Evolutionary conservation across 2,329 filamentous ascomycete species (phyloP), one percentile per base, ranked within the genome.

Genomic region (Sporothrix sp.): DNA sequence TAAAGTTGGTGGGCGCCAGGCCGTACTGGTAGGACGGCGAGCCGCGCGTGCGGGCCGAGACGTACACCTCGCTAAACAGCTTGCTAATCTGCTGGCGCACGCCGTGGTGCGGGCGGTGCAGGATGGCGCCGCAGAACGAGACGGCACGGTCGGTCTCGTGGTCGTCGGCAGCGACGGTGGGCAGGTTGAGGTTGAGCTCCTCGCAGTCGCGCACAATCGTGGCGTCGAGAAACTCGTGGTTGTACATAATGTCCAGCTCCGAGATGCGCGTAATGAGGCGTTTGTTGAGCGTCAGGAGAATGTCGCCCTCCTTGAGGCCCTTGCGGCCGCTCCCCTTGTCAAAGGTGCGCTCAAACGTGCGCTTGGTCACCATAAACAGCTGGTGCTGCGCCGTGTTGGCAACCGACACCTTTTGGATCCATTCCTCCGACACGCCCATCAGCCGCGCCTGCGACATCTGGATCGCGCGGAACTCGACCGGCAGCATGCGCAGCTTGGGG

Each of bases 11-110:
- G 1, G 91, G 90, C 4, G 91, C 87, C 27, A 98, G 79, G 14
- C 89, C 89, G 62, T 95, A 95, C 65, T 91, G 87, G 62, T 90
- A 93, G 0, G 87, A 78, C 0, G 88, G 88, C 2, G 85, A 91
- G 27, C 88, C 89, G 40, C 87, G 77, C 48, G 84, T 87, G 55
- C 91, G 77, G 2, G 89, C 89, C 32, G 87, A 93, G 35, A 98
- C 90, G 66, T 98, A 98, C 4, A 98, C 86, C 67, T 97, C 91
- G 56, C 87, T 94, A 64, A 96, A 91, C 27, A 98, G 77, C 68
- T 95, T 95, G 68, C 84, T 90, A 63, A 98, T 98, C 66, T 98
- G 93, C 67, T 98, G 93, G 20, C 93, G 81, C 9, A 98, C 94
- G 45, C 93, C 93, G 63, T 96, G 90, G 66, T 98, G 93, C 8